phyloP scores from a whole-genome alignment of 345 rosid species.

The Euphorbia tirucalli region DNA sequence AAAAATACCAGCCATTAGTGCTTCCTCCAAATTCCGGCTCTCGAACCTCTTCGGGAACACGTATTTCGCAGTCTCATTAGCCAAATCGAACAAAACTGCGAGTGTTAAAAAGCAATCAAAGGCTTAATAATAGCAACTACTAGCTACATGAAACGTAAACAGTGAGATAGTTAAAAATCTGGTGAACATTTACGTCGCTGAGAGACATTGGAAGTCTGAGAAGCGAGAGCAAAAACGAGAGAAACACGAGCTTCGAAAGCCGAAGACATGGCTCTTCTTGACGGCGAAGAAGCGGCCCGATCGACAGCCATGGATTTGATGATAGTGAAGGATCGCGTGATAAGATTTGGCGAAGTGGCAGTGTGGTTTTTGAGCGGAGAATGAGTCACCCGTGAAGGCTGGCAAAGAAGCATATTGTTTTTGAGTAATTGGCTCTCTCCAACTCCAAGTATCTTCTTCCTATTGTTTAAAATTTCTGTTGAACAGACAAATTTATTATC shows the following conservation, averaged over 20 bases:
- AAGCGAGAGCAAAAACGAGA: slow-evolving; percentile 76
- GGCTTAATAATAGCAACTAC: neutral
- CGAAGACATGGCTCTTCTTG: slow-evolving; percentile 50
- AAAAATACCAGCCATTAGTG: slow-evolving; percentile 86
- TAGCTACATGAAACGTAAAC: neutral
- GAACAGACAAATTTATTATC: neutral
- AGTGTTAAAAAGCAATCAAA: neutral
- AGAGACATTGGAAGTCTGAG: slow-evolving; percentile 63
- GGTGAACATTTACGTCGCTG: slow-evolving; percentile 74
- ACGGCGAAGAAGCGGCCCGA: slow-evolving; percentile 30
- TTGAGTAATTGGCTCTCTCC: neutral
- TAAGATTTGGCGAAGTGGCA: too few species aligned
- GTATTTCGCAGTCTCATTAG: slow-evolving; percentile 64
- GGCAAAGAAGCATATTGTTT: slow-evolving; percentile 28
- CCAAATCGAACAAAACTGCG: slow-evolving; percentile 69
- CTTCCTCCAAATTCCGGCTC: slow-evolving; percentile 73
- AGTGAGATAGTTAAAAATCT: neutral
- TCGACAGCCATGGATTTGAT: slow-evolving; percentile 34
- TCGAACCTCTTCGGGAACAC: slow-evolving; percentile 74
- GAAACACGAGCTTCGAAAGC: slow-evolving; percentile 70
- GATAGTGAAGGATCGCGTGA: slow-evolving; percentile 19
- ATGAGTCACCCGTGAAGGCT: slow-evolving; percentile 28
- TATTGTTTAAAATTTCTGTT: slow-evolving; percentile 7
- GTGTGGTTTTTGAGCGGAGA: slow-evolving; percentile 23
- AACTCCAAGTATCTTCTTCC: neutral